Base-by-base conservation (phyloP, 805 yeast species). In the Blastobotrys robertii region DNA sequence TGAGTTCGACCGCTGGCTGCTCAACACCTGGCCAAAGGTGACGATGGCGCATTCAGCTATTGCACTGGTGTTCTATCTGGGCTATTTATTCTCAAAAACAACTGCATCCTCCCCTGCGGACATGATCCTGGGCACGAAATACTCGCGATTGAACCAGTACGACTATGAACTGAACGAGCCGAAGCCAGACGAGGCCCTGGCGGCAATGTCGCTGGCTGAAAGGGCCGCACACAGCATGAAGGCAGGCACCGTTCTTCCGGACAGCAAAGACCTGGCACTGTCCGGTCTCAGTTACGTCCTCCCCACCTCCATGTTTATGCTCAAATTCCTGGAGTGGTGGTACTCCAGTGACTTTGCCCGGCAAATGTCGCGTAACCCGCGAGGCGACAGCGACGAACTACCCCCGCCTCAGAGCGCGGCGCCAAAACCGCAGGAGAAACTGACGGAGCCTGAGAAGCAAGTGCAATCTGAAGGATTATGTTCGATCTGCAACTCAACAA, bases 291-390 rank as follows among this genome's bases (percentile, higher is more conserved):
- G 50, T 43, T 73, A 50, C 71, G 76, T 39, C 64, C 76, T 90
- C 62, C 96, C 96, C 0, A 70, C 81, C 0, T 84, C 94, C 2
- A 81, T 88, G 41, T 87, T 90, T 57, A 55, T 79, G 16, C 68
- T 88, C 47, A 85, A 86, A 62, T 84, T 88, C 52, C 68, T 86
- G 30, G 97, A 88, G 60, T 88, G 97, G 96, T 88, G 95, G 94
- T 77, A 78, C 47, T 74, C 83, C 19, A 77, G 87, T 11, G 85
- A 82, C 46, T 74, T 85, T 55, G 77, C 84, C 2, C 61, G 73
- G 3, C 74, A 75, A 55, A 55, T 81, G 46, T 69, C 75, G 16
- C 73, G 72, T 44, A 70, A 68, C 38, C 32, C 54, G 22, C 38
- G 59, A 37, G 43, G 49, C 14, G 36, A 12, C 11, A 42, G 43